Evolutionary conservation across 169 alveolate genomes (phyloP), one percentile per base, ranked within the genome.

Genomic region (Eimeria tenella): DNA sequence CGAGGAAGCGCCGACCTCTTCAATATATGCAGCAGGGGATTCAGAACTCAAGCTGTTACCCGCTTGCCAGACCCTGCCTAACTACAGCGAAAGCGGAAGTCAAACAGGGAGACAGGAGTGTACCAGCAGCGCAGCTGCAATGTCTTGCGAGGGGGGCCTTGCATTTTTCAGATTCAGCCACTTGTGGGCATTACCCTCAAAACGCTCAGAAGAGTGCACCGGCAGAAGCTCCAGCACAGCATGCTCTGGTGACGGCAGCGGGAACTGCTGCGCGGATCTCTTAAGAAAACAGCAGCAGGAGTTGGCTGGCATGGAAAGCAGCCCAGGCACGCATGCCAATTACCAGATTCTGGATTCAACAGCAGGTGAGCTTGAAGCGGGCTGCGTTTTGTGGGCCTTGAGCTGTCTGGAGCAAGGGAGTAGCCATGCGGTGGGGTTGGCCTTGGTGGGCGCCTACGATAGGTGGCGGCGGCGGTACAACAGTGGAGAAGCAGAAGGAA

Each of bases 351-450:
- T n/a, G 65, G 56, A 19, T 5, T 49, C 21, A 4, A 53, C 89
- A n/a, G 89, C 23, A 19, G 73, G 6, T 1, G 23, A 49, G 2
- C 73, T 63, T 25, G 89, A 60, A 1, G 19, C 89, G n/a, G 42
- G 89, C 56, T 81, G 89, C 74, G 53, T 81, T 53, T 53, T 81
- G 5, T 81, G 89, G 89, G 89, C 89, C 19, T 23, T 81, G 89
- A 81, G 89, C 50, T 81, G 58, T 23, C 74, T 81, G 23, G 89
- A 81, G 74, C 89, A 81, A 73, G 89, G 89, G 19, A 81, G 89
- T 73, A 81, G 89, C 56, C 89, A 81, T 73, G 52, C 89, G 5
- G 89, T 81, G 9, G 89, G 89, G 73, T 49, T 23, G 62, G 89
- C 89, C 21, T 55, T 81, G 74, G 56, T 56, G 56, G 52, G 65